Percentiles rank a stretch among this genome's conserved stretches.
phyloP scores from a whole-genome alignment of 2,329 filamentous ascomycete species.

The Xylariaceae sp. region DNA sequence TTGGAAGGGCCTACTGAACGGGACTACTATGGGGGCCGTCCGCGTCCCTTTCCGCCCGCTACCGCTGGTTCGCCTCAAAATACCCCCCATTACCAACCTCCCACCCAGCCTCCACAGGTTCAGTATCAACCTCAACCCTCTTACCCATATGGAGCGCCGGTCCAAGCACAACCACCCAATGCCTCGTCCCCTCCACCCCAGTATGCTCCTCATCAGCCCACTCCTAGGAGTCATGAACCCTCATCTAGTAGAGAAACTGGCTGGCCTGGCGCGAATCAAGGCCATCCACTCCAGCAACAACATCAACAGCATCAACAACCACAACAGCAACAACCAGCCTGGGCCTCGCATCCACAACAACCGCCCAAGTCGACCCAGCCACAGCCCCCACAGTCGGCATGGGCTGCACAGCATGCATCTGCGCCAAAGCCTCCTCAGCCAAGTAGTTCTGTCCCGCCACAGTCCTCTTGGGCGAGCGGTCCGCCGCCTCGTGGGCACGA shows the following conservation, averaged over 20 bases:
- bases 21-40: conserved; percentile 55
- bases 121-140: conserved; percentile 52
- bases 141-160: conserved; percentile 51
- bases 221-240: conserved; percentile 52
- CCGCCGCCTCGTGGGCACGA: conserved; percentile 40
- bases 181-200: conserved; percentile 61
- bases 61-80: conserved; percentile 56
- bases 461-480: conserved; percentile 44
- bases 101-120: conserved; percentile 45
- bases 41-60: conserved; percentile 42
- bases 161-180: conserved; percentile 49
- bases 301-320: conserved; percentile 41
- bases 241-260: conserved; percentile 44
- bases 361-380: conserved; percentile 44
- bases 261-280: conserved; percentile 42
- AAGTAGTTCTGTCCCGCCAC: conserved; percentile 42
- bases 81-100: conserved; percentile 53
- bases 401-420: conserved; percentile 48
- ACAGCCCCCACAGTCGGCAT: conserved; percentile 45
- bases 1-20: conserved; percentile 47
- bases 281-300: conserved; percentile 42
- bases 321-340: conserved; percentile 38
- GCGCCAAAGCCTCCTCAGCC: conserved; percentile 45
- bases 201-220: conserved; percentile 56
- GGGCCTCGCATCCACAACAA: conserved; percentile 47